These are phyloP conservation scores for Avena atlantica DNA, from an alignment of 176 grass and related monocot genomes.

Conservation along the genomic window DNA sequence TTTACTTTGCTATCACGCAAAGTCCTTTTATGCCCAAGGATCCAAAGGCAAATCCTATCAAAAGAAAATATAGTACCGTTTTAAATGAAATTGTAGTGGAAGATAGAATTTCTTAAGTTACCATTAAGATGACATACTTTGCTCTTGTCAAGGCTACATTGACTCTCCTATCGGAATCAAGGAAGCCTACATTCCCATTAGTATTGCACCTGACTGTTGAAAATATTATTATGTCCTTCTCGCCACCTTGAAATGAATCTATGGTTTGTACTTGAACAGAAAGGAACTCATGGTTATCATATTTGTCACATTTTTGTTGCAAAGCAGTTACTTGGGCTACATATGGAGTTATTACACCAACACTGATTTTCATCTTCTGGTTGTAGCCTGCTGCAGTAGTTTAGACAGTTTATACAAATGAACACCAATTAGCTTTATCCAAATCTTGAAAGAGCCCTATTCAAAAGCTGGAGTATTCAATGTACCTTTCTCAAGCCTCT, in stretches of 20 bases:
- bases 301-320: constrained; percentile 24
- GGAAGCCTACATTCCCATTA: constrained; percentile 40
- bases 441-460: not conserved
- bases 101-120: too few relatives aligned
- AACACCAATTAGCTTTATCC: not conserved
- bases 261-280: constrained; percentile 44
- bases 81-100: too few relatives aligned
- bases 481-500: constrained; percentile 47
- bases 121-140: constrained; percentile 34
- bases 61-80: too few relatives aligned
- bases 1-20: too few relatives aligned
- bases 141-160: constrained; percentile 61
- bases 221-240: too few relatives aligned
- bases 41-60: too few relatives aligned
- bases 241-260: constrained; percentile 58
- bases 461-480: not conserved
- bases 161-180: constrained; percentile 36
- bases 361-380: not conserved
- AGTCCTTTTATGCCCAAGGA: too few relatives aligned
- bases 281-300: constrained; percentile 18
- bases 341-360: constrained; percentile 60
- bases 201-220: constrained; percentile 30
- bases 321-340: constrained; percentile 58
- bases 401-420: not conserved
- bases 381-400: constrained; percentile 15